Evolutionary conservation across 2,329 filamentous ascomycete genomes (phyloP), one percentile per base, ranked within the genome.

Genomic region (Lecanicillium sp.): DNA sequence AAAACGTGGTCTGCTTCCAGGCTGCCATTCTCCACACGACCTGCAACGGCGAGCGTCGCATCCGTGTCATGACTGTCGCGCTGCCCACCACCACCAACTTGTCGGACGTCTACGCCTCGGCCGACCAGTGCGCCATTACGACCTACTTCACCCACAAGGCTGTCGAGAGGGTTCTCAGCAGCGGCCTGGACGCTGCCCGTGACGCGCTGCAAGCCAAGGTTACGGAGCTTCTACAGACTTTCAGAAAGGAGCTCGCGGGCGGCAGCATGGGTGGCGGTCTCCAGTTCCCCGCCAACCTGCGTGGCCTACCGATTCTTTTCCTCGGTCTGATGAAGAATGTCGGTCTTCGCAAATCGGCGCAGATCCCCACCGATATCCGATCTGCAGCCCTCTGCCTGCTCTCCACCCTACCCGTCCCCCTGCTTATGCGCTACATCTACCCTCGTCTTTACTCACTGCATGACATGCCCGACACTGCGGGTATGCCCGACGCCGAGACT

Each of bases 111-210:
- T 98, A 96, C 65, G 90, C 93, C 8, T 95, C 89, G 4, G 93
- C 93, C 0, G 93, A 98, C 62, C 91, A 96, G 67, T 85, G 86
- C 59, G 93, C 93, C 12, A 89, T 98, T 57, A 86, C 90, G 3
- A 87, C 87, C 11, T 97, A 91, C 73, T 97, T 91, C 74, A 91
- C 86, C 58, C 93, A 98, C 77, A 97, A 97, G 73, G 93, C 93
- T 14, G 93, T 97, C 3, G 93, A 98, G 72, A 79, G 89, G 58
- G 84, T 87, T 10, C 73, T 98, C 32, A 85, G 87, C 58, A 88
- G 81, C 58, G 90, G 91, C 32, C 74, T 98, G 44, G 93, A 98
- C 58, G 85, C 89, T 40, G 93, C 93, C 43, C 79, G 93, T 35
- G 93, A 98, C 66, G 86, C 89, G 39, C 75, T 97, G 36, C 90